phyloP scores from a whole-genome alignment of 345 rosid species.

The Populus pruinosa region DNA sequence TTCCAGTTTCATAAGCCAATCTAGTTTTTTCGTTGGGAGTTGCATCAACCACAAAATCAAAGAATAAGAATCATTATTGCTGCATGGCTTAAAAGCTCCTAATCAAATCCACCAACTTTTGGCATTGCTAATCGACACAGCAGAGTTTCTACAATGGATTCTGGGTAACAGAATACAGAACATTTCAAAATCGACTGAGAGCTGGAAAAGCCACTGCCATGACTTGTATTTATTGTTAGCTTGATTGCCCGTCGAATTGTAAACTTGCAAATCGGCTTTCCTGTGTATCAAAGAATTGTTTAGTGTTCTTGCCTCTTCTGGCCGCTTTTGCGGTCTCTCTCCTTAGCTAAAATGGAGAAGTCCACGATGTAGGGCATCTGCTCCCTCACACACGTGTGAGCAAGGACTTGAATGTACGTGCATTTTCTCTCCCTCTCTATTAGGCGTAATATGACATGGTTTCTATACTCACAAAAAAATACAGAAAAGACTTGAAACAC shows the following conservation, averaged over 20 bases:
- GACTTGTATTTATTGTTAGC: slow-evolving; percentile 28
- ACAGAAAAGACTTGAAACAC: slow-evolving; percentile 16
- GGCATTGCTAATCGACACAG: no score
- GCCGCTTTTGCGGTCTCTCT: slow-evolving; percentile 19
- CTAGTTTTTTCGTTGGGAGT: no score
- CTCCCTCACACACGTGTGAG: slow-evolving; percentile 2
- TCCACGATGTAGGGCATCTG: slow-evolving; percentile 21
- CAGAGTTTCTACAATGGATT: no score
- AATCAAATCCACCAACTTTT: no score
- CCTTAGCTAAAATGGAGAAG: slow-evolving; percentile 32
- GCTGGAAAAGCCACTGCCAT: not conserved
- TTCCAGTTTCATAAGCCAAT: no score
- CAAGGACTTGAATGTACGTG: not conserved
- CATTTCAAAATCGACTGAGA: not conserved
- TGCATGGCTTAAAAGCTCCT: no score
- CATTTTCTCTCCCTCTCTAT: slow-evolving; percentile 15
- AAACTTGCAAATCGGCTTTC: slow-evolving; percentile 45
- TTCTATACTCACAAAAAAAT: slow-evolving; percentile 23
- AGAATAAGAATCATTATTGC: no score
- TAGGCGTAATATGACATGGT: slow-evolving; percentile 5
- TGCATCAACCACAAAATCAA: no score
- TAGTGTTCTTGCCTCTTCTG: not conserved
- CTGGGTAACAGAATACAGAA: not conserved
- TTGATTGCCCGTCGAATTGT: slow-evolving; percentile 29
- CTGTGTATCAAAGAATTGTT: slow-evolving; percentile 40